Evolutionary conservation across 345 rosid genomes (phyloP).

Genomic region (Sonneratia alba): DNA sequence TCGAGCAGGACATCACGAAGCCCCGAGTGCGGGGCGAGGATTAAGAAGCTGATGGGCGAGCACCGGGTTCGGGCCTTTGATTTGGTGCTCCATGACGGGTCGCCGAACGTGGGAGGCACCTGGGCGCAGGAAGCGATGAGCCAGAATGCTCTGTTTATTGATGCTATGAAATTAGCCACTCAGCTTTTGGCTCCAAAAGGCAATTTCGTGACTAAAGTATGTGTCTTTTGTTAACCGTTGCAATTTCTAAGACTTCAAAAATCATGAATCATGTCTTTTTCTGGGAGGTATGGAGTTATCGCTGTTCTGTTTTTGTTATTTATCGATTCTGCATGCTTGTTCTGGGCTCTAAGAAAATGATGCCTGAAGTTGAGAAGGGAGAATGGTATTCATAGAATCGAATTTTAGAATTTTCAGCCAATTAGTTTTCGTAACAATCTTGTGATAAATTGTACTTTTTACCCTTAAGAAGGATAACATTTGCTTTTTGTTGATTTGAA

Average conservation of each 20-base stretch:
- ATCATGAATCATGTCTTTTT: not conserved
- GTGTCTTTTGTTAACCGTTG: not conserved
- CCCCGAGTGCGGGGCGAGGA: conserved; percentile 55
- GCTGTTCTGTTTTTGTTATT: not conserved
- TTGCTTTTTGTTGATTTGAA: not conserved
- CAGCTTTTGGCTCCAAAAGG: conserved; percentile 75
- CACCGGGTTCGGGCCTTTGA: conserved; percentile 58
- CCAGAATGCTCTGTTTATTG: conserved; percentile 87
- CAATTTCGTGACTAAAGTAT: conserved; percentile 68
- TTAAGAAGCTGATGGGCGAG: conserved; percentile 62
- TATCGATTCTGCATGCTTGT: not conserved
- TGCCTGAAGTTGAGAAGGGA: not conserved
- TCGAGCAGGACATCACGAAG: conserved; percentile 78
- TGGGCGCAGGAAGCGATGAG: conserved; percentile 87
- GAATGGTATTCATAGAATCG: not conserved
- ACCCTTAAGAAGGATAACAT: not conserved
- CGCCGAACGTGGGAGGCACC: conserved; percentile 92
- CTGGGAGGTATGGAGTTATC: not conserved
- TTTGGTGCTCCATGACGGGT: conserved; percentile 80
- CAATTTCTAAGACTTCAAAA: not conserved
- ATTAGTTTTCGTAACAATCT: not conserved
- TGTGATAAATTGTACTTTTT: not conserved
- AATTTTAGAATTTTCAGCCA: not conserved
- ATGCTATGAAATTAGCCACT: conserved; percentile 73
- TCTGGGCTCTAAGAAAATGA: not conserved